Base-by-base conservation (phyloP, 345 rosid genomes). In the Brassica juncea region DNA sequence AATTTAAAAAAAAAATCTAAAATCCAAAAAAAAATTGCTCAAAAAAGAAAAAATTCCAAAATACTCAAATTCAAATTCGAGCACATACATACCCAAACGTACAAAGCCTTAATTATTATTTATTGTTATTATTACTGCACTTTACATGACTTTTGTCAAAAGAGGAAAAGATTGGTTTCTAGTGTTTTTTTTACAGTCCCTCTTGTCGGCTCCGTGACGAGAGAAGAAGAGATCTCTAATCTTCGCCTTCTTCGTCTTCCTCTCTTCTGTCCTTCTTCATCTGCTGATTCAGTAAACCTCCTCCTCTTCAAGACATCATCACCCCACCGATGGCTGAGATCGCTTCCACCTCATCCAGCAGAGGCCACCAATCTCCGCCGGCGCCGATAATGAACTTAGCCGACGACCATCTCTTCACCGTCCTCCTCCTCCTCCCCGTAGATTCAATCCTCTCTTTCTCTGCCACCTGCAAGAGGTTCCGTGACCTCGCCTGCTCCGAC, bases 401-500 rank as follows among this genome's bases (percentile, higher is more conserved):
- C 32, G 64, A 60, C 28, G 64, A 60, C 64, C 64, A 60, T 60
- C 8, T 60, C 65, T 27, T 60, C 16, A 60, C 65, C 8, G 34
- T 60, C 35, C n/a, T 60, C 8, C 65, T 60, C 12, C 65, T 60
- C 32, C 65, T 60, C 30, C 37, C 66, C 66, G 37, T 61, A 0
- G 19, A 61, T 5, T 57, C 65, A 5, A 27, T 60, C 34, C 15
- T 59, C 32, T 60, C 32, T 11, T 60, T 60, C 65, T 25, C 15
- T 0, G 3, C 35, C 4, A 61, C 16, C 35, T 28, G 66, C 35
- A 28, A 61, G 16, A 61, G 27, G 5, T 49, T 49, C 57, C 57
- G 57, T 0, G n/a, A 49, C 57, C 57, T 49, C 19, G 57, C 57
- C 2, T 77, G 62, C 68, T 90, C 89, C 61, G 91, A 92, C 66